Conservation (phyloP, 2,329 filamentous ascomycete genomes). For the Clarireedia paspali region DNA sequence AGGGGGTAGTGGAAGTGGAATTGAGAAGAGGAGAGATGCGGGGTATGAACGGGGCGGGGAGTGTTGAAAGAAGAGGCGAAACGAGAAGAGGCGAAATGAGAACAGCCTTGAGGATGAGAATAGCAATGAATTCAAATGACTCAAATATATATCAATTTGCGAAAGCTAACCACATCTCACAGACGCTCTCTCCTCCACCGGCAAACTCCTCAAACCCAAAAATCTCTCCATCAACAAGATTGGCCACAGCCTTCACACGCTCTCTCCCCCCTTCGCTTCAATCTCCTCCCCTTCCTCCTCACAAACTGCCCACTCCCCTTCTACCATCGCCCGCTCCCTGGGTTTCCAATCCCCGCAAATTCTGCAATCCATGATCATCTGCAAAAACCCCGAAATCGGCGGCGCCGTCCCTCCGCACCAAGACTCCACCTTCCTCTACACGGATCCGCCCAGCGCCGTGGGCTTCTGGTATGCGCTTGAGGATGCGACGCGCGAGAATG, state of each 20-base stretch:
- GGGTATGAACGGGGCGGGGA: no score
- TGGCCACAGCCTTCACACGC: constrained; percentile 66
- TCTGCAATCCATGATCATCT: constrained; percentile 96
- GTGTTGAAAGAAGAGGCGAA: neutral
- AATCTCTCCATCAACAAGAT: constrained; percentile 84
- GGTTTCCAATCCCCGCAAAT: constrained; percentile 43
- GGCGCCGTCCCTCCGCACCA: constrained; percentile 87
- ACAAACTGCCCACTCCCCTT: constrained; percentile 19
- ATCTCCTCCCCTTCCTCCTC: constrained; percentile 39
- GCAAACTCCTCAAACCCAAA: constrained; percentile 69
- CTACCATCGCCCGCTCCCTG: constrained; percentile 39
- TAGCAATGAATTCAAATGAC: neutral
- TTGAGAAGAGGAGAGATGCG: neutral
- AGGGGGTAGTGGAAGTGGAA: neutral
- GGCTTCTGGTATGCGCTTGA: constrained; percentile 98
- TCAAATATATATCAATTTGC: neutral
- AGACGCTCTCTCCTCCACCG: constrained; percentile 67
- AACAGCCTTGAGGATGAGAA: neutral
- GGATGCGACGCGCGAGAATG: constrained; percentile 80
- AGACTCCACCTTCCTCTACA: constrained; percentile 89
- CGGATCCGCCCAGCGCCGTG: constrained; percentile 77
- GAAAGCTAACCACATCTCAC: neutral
- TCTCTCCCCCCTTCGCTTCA: constrained; percentile 58
- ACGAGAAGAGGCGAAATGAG: neutral
- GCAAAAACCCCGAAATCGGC: constrained; percentile 95